Evolutionary conservation across 148 eudicot species (phyloP).

Genomic region (Vaccinium vitisidaea): DNA sequence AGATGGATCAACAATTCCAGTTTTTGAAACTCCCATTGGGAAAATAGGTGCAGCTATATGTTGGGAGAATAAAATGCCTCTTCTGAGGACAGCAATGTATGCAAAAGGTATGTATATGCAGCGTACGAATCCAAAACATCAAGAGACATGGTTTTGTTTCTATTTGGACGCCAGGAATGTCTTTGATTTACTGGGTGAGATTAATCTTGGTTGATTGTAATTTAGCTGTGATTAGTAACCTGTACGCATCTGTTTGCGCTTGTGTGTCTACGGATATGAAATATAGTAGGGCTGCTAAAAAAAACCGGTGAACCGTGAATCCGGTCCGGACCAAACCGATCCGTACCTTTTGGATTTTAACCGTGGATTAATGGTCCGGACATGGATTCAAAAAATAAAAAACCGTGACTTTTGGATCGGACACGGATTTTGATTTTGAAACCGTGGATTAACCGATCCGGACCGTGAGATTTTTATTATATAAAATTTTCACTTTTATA

Average conservation of each 20-base stretch:
- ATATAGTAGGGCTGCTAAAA: too few species aligned
- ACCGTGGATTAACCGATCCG: too few species aligned
- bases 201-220: neutral
- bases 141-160: neutral
- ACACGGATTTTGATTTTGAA: too few species aligned
- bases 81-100: slow-evolving; percentile 90
- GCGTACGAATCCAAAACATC: neutral
- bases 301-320: too few species aligned
- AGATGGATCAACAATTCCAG: slow-evolving; percentile 91
- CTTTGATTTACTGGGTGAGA: neutral
- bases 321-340: too few species aligned
- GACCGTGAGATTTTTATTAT: too few species aligned
- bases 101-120: slow-evolving; percentile 65
- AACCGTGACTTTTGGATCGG: too few species aligned
- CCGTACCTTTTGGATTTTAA: too few species aligned
- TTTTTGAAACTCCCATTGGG: slow-evolving; percentile 83
- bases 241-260: neutral
- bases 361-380: too few species aligned
- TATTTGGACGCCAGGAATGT: neutral
- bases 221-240: neutral
- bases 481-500: too few species aligned
- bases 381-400: too few species aligned
- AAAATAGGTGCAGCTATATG: slow-evolving; percentile 92
- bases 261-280: neutral
- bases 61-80: slow-evolving; percentile 98